phyloP scores from a whole-genome alignment of 2,329 filamentous ascomycete species.

The Microascus cirrosus region DNA sequence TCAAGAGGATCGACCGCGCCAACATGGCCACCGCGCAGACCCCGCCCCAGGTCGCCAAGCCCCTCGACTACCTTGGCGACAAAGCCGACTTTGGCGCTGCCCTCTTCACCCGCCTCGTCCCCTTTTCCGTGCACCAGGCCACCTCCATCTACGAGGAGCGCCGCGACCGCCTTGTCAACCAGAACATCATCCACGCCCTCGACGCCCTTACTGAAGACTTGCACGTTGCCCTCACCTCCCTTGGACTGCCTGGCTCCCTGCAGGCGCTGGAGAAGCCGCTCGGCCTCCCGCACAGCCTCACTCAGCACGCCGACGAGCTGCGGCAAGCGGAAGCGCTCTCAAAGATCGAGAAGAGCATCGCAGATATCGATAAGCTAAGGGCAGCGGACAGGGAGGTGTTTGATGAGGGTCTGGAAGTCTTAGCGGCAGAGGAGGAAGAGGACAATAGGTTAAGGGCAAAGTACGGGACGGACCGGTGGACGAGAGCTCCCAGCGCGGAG shows the following conservation, averaged over 20 bases:
- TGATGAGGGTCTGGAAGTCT: conserved; percentile 67
- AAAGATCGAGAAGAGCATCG: conserved; percentile 65
- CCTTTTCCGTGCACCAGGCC: conserved; percentile 89
- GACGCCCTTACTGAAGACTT: conserved; percentile 71
- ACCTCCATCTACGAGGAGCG: conserved; percentile 92
- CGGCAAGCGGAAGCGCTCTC: conserved; percentile 80
- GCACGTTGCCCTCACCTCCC: conserved; percentile 65
- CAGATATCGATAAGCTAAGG: conserved; percentile 85
- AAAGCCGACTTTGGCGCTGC: conserved; percentile 71
- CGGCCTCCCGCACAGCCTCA: conserved; percentile 71
- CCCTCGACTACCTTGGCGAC: conserved; percentile 70
- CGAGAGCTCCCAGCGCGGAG: conserved; percentile 53
- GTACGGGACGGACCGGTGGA: conserved; percentile 83
- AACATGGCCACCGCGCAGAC: conserved; percentile 76
- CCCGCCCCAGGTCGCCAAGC: conserved; percentile 72
- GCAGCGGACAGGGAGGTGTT: conserved; percentile 67
- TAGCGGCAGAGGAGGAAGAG: conserved; percentile 73
- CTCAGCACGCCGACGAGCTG: conserved; percentile 88
- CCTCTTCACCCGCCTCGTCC: conserved; percentile 83
- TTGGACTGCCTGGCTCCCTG: conserved; percentile 83
- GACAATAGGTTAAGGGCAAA: conserved; percentile 65
- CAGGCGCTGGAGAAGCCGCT: conserved; percentile 93
- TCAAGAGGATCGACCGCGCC: conserved; percentile 75
- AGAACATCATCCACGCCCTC: conserved; percentile 73
- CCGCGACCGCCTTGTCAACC: conserved; percentile 80